Evolutionary conservation across 2,329 filamentous ascomycete genomes (phyloP), one percentile per base, ranked within the genome.

Genomic region (Ceratocystis harringtonii): DNA sequence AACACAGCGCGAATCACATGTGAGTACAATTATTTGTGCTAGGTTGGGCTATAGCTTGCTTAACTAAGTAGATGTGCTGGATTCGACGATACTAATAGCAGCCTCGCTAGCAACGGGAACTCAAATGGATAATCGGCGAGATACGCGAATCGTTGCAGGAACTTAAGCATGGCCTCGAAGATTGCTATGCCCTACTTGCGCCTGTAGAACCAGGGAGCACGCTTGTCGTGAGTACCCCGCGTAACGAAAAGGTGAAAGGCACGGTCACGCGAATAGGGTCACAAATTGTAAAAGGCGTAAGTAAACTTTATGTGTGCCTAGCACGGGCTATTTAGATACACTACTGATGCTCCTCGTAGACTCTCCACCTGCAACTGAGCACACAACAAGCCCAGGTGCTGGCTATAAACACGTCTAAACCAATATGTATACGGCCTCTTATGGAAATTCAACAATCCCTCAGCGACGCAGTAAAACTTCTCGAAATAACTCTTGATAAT

Each of bases 181-280:
- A 96, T 76, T 96, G 92, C 76, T 90, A 91, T 70, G 85, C 87
- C 19, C 82, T 97, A 28, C 84, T 99, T 36, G 88, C 90, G 6
- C 91, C 92, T 1, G 82, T 87, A 69, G 90, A 95, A 72, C 86
- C 87, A 0, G 91, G 91, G 7, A 92, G 87, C 70, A 99, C 92
- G 0, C 83, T 99, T 32, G 92, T 94, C 36, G 81, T 99, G 69
- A 94, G 89, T 68, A 95, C 92, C 15, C 82, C 88, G 65, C 84
- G 92, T 65, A 92, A 90, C 65, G 94, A 99, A 77, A 85, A 83
- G 70, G 85, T 97, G 68, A 99, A 99, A 75, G 94, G 94, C 19
- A 89, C 90, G 71, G 84, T 97, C 68, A 97, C 92, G 0, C 84
- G 94, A 64, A 84, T 95, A 44, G 94, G 94, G 48, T 90, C 90